These are phyloP conservation scores for Colletotrichum neosansevieriae DNA, from an alignment of 2,329 filamentous ascomycete genomes.

Conservation along the genomic window DNA sequence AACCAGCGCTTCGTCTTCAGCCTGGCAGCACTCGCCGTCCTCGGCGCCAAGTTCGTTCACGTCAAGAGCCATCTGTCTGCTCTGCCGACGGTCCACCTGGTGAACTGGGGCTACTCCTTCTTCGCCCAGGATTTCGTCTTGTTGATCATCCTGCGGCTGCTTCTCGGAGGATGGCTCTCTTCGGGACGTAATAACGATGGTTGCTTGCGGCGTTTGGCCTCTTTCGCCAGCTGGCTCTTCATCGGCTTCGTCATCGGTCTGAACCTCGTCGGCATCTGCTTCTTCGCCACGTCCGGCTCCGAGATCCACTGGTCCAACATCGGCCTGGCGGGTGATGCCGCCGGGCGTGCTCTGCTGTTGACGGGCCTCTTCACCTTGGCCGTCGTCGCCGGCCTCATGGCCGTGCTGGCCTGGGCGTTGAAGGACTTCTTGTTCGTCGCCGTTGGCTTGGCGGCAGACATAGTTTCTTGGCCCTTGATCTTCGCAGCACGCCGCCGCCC, in stretches of 20 bases:
- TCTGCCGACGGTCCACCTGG: slow-evolving; percentile 46
- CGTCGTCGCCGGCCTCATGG: slow-evolving; percentile 39
- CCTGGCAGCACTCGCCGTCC: slow-evolving; percentile 47
- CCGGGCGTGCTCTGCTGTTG: slow-evolving; percentile 47
- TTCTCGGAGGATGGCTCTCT: slow-evolving; percentile 46
- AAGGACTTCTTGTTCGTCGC: slow-evolving; percentile 44
- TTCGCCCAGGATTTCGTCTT: slow-evolving; percentile 50
- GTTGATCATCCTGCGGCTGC: slow-evolving; percentile 48
- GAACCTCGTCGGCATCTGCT: slow-evolving; percentile 41
- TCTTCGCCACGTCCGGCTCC: slow-evolving; percentile 49
- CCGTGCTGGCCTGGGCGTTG: slow-evolving; percentile 43
- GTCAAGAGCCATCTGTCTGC: slow-evolving; percentile 49
- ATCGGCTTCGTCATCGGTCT: slow-evolving; percentile 41
- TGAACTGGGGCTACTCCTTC: slow-evolving; percentile 50
- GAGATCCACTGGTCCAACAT: slow-evolving; percentile 53
- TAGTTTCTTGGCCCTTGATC: slow-evolving; percentile 45
- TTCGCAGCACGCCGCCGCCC: slow-evolving; percentile 28
- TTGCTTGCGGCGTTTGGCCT: slow-evolving; percentile 19
- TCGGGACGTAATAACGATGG: slow-evolving; percentile 3
- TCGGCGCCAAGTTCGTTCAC: slow-evolving; percentile 49
- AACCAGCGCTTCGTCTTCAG: slow-evolving; percentile 47
- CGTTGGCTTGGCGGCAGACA: slow-evolving; percentile 43
- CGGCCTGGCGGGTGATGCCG: slow-evolving; percentile 47
- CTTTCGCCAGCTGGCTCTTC: slow-evolving; percentile 18
- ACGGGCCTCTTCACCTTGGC: slow-evolving; percentile 47